Base-by-base conservation (phyloP, 108 stramenopile species). In the Skeletonema menzelii region DNA sequence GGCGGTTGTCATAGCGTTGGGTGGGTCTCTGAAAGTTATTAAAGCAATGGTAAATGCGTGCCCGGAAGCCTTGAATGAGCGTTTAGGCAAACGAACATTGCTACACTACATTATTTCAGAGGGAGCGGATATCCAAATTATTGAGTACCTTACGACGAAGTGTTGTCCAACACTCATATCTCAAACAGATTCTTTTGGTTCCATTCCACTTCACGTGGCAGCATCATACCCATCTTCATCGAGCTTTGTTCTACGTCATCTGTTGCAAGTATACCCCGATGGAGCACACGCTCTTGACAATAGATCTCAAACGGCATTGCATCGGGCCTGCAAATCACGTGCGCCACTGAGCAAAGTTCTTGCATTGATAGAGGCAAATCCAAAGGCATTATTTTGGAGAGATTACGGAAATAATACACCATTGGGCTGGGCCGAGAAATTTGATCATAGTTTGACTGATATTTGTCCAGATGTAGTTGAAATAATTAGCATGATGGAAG, bases 321-420 rank as follows among this genome's bases (percentile, higher is more conserved):
- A 77, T 59, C 68, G 69, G 11, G 76, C 76, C 22, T 77, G 76
- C 34, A 70, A 56, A 58, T 77, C 76, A 19, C 68, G 76, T 2
- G 63, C 69, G 49, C 44, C 62, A 5, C 12, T 77, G 55, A 56
- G 63, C 7, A 70, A 70, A 35, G 56, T 77, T 4, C 7, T 64
- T 17, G 67, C 69, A 11, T 57, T 77, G 55, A 42, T 70, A 6
- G 76, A 65, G 55, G 69, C 40, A 5, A 42, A 56, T 59, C 76
- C 76, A 24, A 30, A 53, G 38, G 76, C 69, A n/a, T 44, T 77
- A 46, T 65, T 20, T 62, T 32, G 34, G 47, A 63, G 56, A 64
- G 76, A 77, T 65, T 64, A 69, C 31, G 32, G 53, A 8, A 44
- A 69, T 2, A 69, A 35, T 22, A 77, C 66, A 15, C 76, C 76